phyloP scores from a whole-genome alignment of 1,284 basidiomycete genomes.

The Trametes hirsuta region DNA sequence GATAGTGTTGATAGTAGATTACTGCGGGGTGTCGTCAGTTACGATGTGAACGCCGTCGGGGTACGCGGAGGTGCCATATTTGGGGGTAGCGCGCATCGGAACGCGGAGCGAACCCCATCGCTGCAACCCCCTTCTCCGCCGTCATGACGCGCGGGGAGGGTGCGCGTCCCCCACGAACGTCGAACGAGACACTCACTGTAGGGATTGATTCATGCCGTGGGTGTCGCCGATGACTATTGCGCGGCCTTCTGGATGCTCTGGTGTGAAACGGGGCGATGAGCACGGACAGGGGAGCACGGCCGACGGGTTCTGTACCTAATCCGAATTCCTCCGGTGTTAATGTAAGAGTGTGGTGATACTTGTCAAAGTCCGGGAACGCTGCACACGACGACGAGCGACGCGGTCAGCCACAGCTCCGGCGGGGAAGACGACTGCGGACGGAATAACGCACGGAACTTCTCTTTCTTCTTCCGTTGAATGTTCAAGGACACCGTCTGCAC shows the following conservation, averaged over 20 bases:
- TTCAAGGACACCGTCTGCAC: conserved; percentile 15
- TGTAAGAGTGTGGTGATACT: conserved; percentile 45
- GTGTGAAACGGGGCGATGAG: neutral
- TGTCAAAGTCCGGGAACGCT: conserved; percentile 61
- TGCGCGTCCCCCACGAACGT: conserved; percentile 1
- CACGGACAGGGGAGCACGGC: neutral
- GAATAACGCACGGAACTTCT: conserved; percentile 20
- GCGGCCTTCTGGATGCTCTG: conserved; percentile 57
- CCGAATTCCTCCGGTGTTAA: conserved; percentile 54
- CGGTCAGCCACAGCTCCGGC: neutral
- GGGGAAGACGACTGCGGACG: neutral
- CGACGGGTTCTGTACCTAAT: conserved; percentile 41
- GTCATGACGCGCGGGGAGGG: neutral
- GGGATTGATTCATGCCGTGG: conserved; percentile 75
- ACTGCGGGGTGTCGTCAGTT: conserved; percentile 41
- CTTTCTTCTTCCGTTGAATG: conserved; percentile 18
- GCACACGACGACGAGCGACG: neutral
- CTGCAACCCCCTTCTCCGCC: neutral
- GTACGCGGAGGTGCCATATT: neutral
- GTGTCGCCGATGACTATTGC: conserved; percentile 82
- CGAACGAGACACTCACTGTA: conserved; percentile 54
- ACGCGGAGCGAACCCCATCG: neutral
- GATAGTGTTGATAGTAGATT: conserved; percentile 61
- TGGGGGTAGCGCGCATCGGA: neutral
- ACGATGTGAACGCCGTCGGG: neutral